Conservation (phyloP, 2,329 filamentous ascomycete genomes). For the Penicillium sclerotigenum region DNA sequence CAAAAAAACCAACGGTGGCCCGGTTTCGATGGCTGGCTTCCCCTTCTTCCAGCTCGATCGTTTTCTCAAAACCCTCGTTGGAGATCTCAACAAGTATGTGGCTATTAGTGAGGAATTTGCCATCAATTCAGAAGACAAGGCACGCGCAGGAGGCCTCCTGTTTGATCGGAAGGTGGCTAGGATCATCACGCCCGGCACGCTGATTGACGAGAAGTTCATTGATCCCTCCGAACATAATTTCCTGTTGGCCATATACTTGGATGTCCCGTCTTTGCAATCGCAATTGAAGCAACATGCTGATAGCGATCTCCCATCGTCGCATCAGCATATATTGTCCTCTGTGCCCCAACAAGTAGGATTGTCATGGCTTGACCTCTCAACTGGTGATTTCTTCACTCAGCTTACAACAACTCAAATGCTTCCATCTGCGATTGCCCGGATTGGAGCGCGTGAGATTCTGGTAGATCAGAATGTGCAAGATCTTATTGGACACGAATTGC, state of each 20-base stretch:
- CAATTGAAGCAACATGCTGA: conserved; percentile 22
- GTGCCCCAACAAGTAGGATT: conserved; percentile 61
- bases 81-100: conserved; percentile 86
- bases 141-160: conserved; percentile 72
- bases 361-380: conserved; percentile 93
- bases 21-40: conserved; percentile 91
- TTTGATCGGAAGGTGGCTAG: conserved; percentile 82
- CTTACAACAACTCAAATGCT: conserved; percentile 66
- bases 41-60: conserved; percentile 89
- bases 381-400: conserved; percentile 90
- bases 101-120: conserved; percentile 92
- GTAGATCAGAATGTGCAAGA: conserved; percentile 63
- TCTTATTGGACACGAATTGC: conserved; percentile 59
- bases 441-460: conserved; percentile 80
- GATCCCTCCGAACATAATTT: conserved; percentile 93
- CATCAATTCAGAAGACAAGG: conserved; percentile 65
- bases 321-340: conserved; percentile 31
- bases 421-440: conserved; percentile 75
- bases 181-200: conserved; percentile 87
- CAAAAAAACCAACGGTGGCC: conserved; percentile 73
- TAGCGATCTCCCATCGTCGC: conserved; percentile 15
- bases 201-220: conserved; percentile 98
- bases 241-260: conserved; percentile 72
- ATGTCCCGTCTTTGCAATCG: conserved; percentile 25
- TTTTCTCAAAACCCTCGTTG: conserved; percentile 87